phyloP scores from a whole-genome alignment of 2,329 filamentous ascomycete species.

The Epicoccum sorghinum region DNA sequence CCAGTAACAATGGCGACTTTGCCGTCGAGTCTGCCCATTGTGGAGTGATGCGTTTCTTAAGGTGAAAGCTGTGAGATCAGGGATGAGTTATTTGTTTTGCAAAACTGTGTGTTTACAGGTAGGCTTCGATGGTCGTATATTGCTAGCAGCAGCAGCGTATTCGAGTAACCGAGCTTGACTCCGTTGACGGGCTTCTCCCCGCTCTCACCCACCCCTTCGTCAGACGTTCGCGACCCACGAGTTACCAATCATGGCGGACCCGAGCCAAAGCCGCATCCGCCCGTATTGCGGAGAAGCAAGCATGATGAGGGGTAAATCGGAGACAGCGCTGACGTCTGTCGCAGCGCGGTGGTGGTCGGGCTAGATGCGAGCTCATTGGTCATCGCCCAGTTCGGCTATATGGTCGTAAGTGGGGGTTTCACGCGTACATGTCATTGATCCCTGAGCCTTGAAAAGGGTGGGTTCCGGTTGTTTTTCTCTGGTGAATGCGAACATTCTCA shows the following conservation, averaged over 20 bases:
- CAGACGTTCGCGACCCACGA: not conserved
- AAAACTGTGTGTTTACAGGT: not conserved
- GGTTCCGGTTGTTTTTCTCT: not conserved
- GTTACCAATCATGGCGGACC: constrained; percentile 10
- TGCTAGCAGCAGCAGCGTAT: not conserved
- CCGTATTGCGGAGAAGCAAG: constrained; percentile 3
- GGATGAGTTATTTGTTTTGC: not conserved
- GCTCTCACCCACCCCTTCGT: not conserved
- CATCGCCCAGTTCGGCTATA: constrained; percentile 12
- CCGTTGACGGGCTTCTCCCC: constrained; percentile 8
- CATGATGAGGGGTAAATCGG: constrained; percentile 13
- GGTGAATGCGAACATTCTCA: not conserved
- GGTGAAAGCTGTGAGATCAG: not conserved
- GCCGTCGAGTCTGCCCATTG: constrained; percentile 54
- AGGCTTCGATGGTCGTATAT: no score
- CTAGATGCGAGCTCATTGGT: constrained; percentile 13
- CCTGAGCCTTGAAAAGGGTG: constrained; percentile 2
- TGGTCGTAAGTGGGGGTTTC: constrained; percentile 7
- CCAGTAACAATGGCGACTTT: constrained; percentile 65
- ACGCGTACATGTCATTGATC: constrained; percentile 6
- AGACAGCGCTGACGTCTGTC: constrained; percentile 4
- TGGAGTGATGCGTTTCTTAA: constrained; percentile 13
- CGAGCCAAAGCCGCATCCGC: not conserved
- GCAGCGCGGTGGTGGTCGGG: constrained; percentile 15
- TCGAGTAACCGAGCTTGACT: constrained; percentile 10